A percentile compares a stretch with the other conserved stretches of the same genome.
Evolutionary conservation across 75 land plant species (phyloP).

Genomic region (Sequoia sempervirens): DNA sequence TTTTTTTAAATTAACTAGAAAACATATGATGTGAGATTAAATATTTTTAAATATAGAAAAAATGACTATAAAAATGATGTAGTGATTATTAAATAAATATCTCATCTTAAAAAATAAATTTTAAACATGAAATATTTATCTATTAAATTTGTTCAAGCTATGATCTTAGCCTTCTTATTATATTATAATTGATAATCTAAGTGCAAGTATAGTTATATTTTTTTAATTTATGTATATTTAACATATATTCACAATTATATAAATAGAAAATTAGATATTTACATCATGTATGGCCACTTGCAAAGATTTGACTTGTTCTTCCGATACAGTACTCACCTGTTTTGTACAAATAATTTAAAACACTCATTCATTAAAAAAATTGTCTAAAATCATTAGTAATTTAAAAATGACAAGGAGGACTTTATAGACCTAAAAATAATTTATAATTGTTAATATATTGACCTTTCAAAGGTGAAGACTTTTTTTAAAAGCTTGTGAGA

Average conservation of each 20-base stretch:
- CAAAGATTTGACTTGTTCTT: slow-evolving; percentile 11
- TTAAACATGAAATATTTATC: background rate
- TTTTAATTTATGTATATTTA: background rate
- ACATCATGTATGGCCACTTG: slow-evolving; percentile 14
- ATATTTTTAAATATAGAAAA: no score
- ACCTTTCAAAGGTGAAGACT: background rate
- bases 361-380: no score
- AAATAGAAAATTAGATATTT: background rate
- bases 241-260: no score
- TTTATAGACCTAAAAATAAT: background rate
- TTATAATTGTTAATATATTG: background rate
- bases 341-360: no score
- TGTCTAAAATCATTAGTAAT: background rate
- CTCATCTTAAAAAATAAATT: background rate
- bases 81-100: background rate
- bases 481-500: background rate
- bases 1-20: no score
- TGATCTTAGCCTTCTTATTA: no score
- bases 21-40: no score
- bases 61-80: background rate
- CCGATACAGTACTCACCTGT: background rate
- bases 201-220: no score
- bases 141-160: background rate
- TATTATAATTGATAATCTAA: no score
- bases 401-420: background rate